Base-by-base conservation (phyloP, 2,329 filamentous ascomycete genomes). In the Aspergillus alliaceus region DNA sequence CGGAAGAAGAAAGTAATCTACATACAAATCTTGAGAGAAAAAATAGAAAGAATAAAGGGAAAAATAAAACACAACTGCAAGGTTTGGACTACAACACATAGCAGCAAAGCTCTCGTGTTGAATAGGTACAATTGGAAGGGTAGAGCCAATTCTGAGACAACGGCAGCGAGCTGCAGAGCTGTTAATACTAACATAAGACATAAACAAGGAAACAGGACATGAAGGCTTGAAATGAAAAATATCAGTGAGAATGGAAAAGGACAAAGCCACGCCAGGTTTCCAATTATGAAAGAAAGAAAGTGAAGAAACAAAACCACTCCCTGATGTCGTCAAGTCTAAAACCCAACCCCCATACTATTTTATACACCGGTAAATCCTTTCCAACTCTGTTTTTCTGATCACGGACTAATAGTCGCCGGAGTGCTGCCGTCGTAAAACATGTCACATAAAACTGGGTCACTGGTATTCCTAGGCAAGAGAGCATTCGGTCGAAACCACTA, bases 351-450 rank as follows among this genome's bases (percentile, higher is more conserved):
- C 51, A 46, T 35, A 31, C 20, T 24, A n/a, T 53, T 25, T 53
- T 53, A 46, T 44, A 32, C 50, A 53, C 22, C 22, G n/a, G 22
- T n/a, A 35, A n/a, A 53, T 22, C 51, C 22, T 29, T 37, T 29
- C 24, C 49, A 51, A 40, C 49, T 29, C 34, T 40, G 6, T 22
- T 31, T n/a, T 18, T 44, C 24, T 15, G 34, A 15, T 31, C 34
- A 18, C 27, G 8, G 6, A 47, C 48, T 52, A 51, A 51, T 37
- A 9, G 27, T 50, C 56, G 40, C 14, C 48, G 20, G n/a, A 27
- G 37, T 42, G 39, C 25, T 39, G 40, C 29, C 12, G 49, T 56
- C 58, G 50, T 60, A 56, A 60, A 48, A 50, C 58, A 58, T 60
- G 42, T 51, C 52, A 39, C 52, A 42, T 58, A 35, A 48, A 51